These are phyloP conservation scores for Hericium rajendrae DNA, from an alignment of 768 basidiomycete genomes.

Conservation along the genomic window DNA sequence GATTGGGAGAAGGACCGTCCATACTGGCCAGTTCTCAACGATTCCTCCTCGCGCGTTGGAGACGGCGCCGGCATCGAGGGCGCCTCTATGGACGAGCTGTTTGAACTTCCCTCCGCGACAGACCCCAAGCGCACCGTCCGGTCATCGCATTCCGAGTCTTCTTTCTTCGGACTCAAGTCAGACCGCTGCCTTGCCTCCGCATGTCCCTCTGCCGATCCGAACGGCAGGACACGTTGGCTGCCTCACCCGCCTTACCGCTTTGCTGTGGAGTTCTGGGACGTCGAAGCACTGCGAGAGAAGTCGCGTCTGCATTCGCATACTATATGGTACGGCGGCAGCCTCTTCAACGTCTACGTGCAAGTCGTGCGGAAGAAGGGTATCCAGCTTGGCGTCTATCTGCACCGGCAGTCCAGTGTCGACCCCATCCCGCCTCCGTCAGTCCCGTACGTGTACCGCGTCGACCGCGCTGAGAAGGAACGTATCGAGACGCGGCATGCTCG, in stretches of 20 bases:
- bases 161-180: constrained; percentile 56
- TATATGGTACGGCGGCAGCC: constrained; percentile 81
- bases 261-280: constrained; percentile 85
- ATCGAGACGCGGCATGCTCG: not conserved
- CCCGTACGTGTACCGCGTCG: constrained; percentile 22
- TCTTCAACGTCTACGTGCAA: constrained; percentile 87
- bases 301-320: constrained; percentile 76
- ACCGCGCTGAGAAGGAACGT: not conserved
- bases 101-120: constrained; percentile 26
- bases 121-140: constrained; percentile 18
- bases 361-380: constrained; percentile 65
- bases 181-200: constrained; percentile 31
- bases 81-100: constrained; percentile 64
- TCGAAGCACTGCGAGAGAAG: constrained; percentile 77
- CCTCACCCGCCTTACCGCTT: constrained; percentile 77
- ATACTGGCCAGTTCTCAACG: constrained; percentile 58
- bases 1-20: constrained; percentile 21
- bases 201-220: constrained; percentile 33
- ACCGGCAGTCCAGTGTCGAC: constrained; percentile 76
- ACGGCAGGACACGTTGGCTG: constrained; percentile 48
- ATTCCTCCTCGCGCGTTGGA: constrained; percentile 69
- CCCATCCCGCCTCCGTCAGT: constrained; percentile 65
- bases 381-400: constrained; percentile 84
- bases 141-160: constrained; percentile 32
- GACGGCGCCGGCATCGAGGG: constrained; percentile 47